Percentiles rank a stretch among this genome's conserved stretches.
These are phyloP conservation scores for Strobilomyces echinocephalus DNA, from an alignment of 768 basidiomycete genomes.

Conservation along the genomic window DNA sequence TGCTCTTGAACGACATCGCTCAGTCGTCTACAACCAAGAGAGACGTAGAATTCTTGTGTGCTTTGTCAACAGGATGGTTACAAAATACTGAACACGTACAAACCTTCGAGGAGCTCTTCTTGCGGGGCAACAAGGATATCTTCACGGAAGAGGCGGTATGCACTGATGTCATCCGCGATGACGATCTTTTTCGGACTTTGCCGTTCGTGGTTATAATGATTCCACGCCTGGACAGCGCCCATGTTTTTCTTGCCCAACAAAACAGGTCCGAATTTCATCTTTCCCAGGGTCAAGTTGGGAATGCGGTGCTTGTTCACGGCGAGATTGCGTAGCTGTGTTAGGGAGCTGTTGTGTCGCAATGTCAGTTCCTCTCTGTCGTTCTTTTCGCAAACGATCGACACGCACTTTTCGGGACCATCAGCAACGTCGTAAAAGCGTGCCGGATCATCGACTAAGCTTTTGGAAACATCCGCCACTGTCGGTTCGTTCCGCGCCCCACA, in stretches of 20 bases:
- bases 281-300: no score
- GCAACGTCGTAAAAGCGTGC: background rate
- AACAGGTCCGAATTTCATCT: no score
- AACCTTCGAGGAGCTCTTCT: background rate
- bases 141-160: no score
- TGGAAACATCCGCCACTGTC: background rate
- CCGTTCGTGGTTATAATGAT: no score
- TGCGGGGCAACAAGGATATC: no score
- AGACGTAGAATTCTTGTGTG: background rate
- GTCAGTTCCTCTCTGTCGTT: background rate
- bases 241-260: no score
- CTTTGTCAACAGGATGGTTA: background rate
- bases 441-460: background rate
- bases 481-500: background rate
- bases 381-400: background rate
- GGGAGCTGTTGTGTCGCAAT: background rate
- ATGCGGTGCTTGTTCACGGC: no score
- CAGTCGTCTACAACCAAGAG: background rate
- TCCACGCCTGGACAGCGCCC: no score
- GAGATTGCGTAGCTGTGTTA: background rate
- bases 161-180: background rate
- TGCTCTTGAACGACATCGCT: background rate
- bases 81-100: background rate
- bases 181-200: background rate
- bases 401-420: background rate